Percentiles rank a stretch among this genome's conserved stretches.
These are phyloP conservation scores for Celoporthe dispersa DNA, from an alignment of 2,329 filamentous ascomycete genomes.

Conservation along the genomic window DNA sequence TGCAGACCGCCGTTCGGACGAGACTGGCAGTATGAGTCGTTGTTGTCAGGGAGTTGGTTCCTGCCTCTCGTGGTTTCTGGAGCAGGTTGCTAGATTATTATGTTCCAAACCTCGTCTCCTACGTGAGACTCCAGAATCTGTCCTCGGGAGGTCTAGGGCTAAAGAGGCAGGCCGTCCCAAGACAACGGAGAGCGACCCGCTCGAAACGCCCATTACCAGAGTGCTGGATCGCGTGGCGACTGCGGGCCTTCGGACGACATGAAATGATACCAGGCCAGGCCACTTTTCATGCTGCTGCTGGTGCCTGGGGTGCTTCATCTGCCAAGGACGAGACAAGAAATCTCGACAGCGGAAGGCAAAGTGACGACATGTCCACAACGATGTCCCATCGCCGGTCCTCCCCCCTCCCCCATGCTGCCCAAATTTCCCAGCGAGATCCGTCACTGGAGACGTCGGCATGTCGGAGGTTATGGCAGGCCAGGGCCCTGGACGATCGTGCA, in stretches of 20 bases:
- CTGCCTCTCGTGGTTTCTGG: background rate
- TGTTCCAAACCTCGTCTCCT: background rate
- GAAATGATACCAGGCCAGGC: background rate
- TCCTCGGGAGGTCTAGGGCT: constrained; percentile 17
- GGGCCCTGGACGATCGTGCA: constrained; percentile 5
- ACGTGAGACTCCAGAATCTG: background rate
- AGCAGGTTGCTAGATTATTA: background rate
- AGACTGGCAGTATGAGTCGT: background rate
- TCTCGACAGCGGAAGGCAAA: background rate
- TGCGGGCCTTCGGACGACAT: constrained; percentile 2
- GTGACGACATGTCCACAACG: constrained; percentile 17
- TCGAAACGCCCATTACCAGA: constrained; percentile 12
- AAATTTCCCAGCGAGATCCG: background rate
- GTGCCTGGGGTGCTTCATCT: background rate
- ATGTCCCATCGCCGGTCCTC: background rate
- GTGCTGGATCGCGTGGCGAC: constrained; percentile 2
- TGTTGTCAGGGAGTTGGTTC: background rate
- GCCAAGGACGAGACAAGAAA: background rate
- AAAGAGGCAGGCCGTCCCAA: constrained; percentile 23
- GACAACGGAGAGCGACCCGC: constrained; percentile 15
- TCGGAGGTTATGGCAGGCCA: constrained; percentile 23
- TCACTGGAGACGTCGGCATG: constrained; percentile 21
- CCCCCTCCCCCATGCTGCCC: background rate
- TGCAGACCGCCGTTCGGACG: constrained; percentile 11
- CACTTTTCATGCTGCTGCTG: background rate